These are phyloP conservation scores for Meredithiella fracta DNA, from an alignment of 2,329 filamentous ascomycete genomes.

Conservation along the genomic window DNA sequence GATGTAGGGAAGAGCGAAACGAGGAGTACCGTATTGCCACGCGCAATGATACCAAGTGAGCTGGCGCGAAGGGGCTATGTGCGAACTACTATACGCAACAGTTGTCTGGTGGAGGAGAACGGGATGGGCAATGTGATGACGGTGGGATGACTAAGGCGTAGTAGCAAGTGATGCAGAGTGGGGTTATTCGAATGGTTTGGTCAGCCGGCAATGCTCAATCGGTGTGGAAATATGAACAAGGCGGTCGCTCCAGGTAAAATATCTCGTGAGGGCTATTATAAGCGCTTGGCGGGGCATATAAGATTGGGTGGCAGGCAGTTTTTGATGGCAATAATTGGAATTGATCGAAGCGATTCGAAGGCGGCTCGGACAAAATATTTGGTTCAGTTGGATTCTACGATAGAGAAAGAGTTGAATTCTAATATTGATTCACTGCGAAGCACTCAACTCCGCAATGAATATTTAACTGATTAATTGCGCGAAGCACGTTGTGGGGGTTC, in stretches of 20 bases:
- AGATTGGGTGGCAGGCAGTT: too few species aligned
- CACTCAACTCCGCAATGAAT: too few species aligned
- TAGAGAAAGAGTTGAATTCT: too few species aligned
- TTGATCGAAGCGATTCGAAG: too few species aligned
- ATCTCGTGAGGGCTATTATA: constrained; percentile 12
- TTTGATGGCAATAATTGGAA: not conserved
- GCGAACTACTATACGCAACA: too few species aligned
- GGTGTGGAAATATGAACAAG: not conserved
- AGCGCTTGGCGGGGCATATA: constrained; percentile 11
- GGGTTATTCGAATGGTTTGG: not conserved
- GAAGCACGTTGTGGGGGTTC: too few species aligned
- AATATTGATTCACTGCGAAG: too few species aligned
- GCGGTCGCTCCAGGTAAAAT: not conserved
- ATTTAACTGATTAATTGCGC: too few species aligned
- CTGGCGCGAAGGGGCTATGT: not conserved
- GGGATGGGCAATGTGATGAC: not conserved
- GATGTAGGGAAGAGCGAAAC: not conserved
- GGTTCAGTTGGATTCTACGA: too few species aligned
- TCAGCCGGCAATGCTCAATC: not conserved
- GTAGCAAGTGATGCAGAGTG: not conserved
- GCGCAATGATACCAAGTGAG: too few species aligned
- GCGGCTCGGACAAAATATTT: too few species aligned
- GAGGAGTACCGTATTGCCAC: not conserved
- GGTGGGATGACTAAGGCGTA: not conserved
- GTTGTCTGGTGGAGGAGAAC: not conserved